Conservation (phyloP, 2,329 filamentous ascomycete genomes). For the Mycogone perniciosa region DNA sequence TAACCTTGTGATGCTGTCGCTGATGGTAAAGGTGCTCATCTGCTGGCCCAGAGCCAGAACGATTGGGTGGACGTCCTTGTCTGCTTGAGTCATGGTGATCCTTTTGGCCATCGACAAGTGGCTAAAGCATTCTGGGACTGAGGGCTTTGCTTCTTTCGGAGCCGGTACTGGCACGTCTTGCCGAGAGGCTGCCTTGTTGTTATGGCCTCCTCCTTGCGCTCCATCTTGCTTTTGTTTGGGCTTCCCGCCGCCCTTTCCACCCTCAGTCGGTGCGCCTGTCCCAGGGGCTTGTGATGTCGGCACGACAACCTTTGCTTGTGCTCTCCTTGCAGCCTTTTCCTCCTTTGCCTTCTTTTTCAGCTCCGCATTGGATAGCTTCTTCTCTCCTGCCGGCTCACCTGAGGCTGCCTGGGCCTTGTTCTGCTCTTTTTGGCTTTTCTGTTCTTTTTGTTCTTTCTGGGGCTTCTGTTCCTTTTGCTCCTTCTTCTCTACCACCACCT, state of each 20-base stretch:
- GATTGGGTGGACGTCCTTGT: slow-evolving; percentile 78
- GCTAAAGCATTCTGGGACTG: slow-evolving; percentile 67
- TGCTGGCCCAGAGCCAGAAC: slow-evolving; percentile 82
- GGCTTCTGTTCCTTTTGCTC: slow-evolving; percentile 13
- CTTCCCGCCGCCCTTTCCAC: slow-evolving; percentile 42
- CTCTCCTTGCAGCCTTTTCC: slow-evolving; percentile 82
- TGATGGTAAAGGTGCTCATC: slow-evolving; percentile 81
- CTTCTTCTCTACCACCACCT: slow-evolving; percentile 22
- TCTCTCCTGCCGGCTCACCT: slow-evolving; percentile 25
- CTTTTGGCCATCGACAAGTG: slow-evolving; percentile 67
- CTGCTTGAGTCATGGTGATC: slow-evolving; percentile 49
- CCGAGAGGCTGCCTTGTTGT: slow-evolving; percentile 29
- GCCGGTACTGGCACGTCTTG: slow-evolving; percentile 27
- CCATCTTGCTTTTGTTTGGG: slow-evolving; percentile 42
- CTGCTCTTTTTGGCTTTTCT: slow-evolving; percentile 7
- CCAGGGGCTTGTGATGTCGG: slow-evolving; percentile 33
- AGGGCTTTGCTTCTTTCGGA: slow-evolving; percentile 49
- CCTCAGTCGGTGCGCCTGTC: slow-evolving; percentile 28
- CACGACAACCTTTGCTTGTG: slow-evolving; percentile 57
- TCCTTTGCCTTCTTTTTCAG: slow-evolving; percentile 85
- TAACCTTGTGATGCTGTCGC: slow-evolving; percentile 81
- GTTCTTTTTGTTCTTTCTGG: slow-evolving; percentile 6
- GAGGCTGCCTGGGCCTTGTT: slow-evolving; percentile 9
- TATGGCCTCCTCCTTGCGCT: slow-evolving; percentile 22
- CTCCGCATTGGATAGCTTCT: slow-evolving; percentile 67